These are phyloP conservation scores for Boletus tomentosulus DNA, from an alignment of 768 basidiomycete species.

Conservation along the genomic window DNA sequence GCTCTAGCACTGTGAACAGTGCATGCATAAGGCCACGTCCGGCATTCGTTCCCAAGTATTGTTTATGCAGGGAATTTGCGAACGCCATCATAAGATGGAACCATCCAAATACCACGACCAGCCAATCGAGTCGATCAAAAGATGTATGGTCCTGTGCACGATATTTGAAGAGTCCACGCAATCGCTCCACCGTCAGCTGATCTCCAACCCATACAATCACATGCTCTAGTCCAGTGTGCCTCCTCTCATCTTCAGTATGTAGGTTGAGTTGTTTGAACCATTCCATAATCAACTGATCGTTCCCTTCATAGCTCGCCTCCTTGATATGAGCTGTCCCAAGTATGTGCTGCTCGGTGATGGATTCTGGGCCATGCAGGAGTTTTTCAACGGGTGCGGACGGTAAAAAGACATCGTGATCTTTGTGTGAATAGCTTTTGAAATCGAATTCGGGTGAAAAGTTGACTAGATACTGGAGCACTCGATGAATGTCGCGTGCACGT, in stretches of 20 bases:
- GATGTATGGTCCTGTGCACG: conserved; percentile 36
- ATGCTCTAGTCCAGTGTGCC: conserved; percentile 14
- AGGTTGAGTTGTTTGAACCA: conserved; percentile 8
- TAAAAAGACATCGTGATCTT: too few species aligned
- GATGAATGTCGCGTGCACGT: too few species aligned
- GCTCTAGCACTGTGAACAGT: conserved; percentile 18
- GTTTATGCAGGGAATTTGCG: conserved; percentile 38
- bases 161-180: conserved; percentile 33
- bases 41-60: conserved; percentile 23
- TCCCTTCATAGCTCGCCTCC: conserved; percentile 40
- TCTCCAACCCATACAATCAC: conserved; percentile 35
- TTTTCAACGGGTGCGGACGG: not conserved
- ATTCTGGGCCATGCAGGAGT: not conserved
- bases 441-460: too few species aligned
- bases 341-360: not conserved
- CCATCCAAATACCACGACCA: conserved; percentile 36
- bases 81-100: conserved; percentile 40
- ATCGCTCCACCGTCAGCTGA: conserved; percentile 36
- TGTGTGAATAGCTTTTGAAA: too few species aligned
- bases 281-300: conserved; percentile 23
- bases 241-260: conserved; percentile 15
- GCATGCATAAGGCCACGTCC: conserved; percentile 17
- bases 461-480: too few species aligned
- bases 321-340: conserved; percentile 1
- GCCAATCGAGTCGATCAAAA: conserved; percentile 36